Percentiles rank a stretch among this genome's conserved stretches.
These are phyloP conservation scores for Violaceomyces palustris DNA, from an alignment of 1,284 basidiomycete genomes.

Conservation along the genomic window DNA sequence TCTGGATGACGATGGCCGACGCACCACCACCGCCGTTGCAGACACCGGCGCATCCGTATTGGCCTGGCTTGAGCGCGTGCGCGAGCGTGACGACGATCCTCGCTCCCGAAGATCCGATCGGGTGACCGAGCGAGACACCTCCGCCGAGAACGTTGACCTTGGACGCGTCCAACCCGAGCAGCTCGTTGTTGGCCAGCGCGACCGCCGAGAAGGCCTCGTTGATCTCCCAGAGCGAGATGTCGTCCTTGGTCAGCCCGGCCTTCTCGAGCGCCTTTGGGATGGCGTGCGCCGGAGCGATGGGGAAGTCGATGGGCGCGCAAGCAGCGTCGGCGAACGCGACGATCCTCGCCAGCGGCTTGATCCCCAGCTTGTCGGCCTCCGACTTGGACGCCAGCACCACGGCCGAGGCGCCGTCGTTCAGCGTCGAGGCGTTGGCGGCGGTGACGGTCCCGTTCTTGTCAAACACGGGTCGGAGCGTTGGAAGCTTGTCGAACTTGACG, in stretches of 20 bases:
- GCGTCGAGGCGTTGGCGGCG: constrained; percentile 55
- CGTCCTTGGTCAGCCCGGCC: constrained; percentile 74
- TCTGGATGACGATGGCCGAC: constrained; percentile 42
- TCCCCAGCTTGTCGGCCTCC: constrained; percentile 48
- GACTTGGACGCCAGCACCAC: constrained; percentile 52
- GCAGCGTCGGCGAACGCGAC: constrained; percentile 86
- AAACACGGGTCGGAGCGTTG: constrained; percentile 54
- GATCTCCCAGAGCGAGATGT: constrained; percentile 90
- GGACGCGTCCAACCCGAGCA: constrained; percentile 61
- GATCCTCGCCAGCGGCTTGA: constrained; percentile 55
- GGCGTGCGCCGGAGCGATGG: constrained; percentile 84
- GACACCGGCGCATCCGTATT: constrained; percentile 94
- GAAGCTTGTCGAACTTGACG: constrained; percentile 55
- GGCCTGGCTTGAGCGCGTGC: constrained; percentile 84
- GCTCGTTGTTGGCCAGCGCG: constrained; percentile 50
- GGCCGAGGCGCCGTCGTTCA: constrained; percentile 56
- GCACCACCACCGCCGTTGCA: constrained; percentile 65
- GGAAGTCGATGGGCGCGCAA: constrained; percentile 94
- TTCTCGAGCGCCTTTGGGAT: constrained; percentile 81
- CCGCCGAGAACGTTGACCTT: constrained; percentile 91
- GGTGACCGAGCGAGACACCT: constrained; percentile 49
- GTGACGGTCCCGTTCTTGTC: constrained; percentile 56
- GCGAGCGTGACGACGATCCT: constrained; percentile 91
- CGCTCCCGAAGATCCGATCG: constrained; percentile 90
- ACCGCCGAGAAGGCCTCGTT: constrained; percentile 64